phyloP scores from a whole-genome alignment of 108 stramenopile species.

The Cyclotella atomus region DNA sequence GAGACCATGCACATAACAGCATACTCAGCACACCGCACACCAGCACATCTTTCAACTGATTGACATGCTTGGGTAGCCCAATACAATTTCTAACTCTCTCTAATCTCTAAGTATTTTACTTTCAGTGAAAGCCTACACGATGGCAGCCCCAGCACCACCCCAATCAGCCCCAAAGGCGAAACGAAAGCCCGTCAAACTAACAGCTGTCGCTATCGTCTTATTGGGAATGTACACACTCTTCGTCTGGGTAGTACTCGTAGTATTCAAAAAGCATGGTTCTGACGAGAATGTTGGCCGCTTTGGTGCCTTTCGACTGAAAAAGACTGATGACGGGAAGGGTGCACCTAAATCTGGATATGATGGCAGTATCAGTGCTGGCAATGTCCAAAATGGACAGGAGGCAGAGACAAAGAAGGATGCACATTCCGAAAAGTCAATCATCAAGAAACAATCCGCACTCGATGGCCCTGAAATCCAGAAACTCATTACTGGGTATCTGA shows the following conservation, averaged over 20 bases:
- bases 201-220: constrained; percentile 7
- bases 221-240: constrained; percentile 25
- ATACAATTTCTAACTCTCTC: too few relatives aligned
- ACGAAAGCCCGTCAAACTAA: constrained; percentile 16
- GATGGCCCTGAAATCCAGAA: too few relatives aligned
- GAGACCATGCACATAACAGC: too few relatives aligned
- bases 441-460: not conserved
- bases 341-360: too few relatives aligned
- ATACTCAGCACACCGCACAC: too few relatives aligned
- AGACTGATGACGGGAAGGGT: not conserved
- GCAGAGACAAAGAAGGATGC: not conserved
- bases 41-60: too few relatives aligned
- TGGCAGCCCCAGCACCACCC: not conserved
- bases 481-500: not conserved
- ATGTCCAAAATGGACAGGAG: not conserved
- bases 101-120: too few relatives aligned
- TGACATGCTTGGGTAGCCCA: too few relatives aligned
- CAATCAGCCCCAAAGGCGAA: too few relatives aligned
- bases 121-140: too few relatives aligned
- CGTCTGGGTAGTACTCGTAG: constrained; percentile 6
- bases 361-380: not conserved
- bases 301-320: not conserved
- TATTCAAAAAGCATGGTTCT: constrained; percentile 9
- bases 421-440: not conserved
- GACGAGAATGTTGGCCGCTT: not conserved